Base-by-base conservation (phyloP, 2,329 filamentous ascomycete species). In the Talaromyces islandicus region DNA sequence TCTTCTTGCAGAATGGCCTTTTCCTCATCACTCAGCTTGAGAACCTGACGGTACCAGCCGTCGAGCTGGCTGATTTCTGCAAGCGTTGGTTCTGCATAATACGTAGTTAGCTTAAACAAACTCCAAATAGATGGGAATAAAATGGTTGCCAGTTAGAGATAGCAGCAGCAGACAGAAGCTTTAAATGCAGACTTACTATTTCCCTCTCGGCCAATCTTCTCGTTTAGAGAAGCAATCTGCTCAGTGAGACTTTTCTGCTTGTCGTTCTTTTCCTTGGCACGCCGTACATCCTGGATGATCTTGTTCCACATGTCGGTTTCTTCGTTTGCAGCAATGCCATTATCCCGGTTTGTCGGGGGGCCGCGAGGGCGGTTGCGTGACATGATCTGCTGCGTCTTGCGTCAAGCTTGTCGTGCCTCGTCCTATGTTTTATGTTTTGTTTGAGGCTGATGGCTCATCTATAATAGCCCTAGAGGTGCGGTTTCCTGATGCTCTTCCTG, bases 11-110 rank as follows among this genome's bases (percentile, higher is more conserved):
- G 72, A 35, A 81, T 79, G 21, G 75, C 74, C 63, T 75, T 75
- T 64, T 81, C 79, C 50, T 80, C 77, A 61, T 81, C 79, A 54
- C 77, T 76, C 48, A 80, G 70, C 63, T 78, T 79, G 57, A 76
- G 67, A 56, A 77, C 74, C 62, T 79, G 76, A 52, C 79, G 75
- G 62, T 80, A 78, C 53, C 78, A 73, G 53, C 66, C 70, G 62
- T 80, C 77, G 21, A 81, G 72, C 56, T 77, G 72, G 46, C 77
- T 75, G 51, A 78, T 73, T 60, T 79, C 75, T 11, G 63, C 66
- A 48, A 77, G 66, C 4, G 71, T 73, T 7, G 74, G 73, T 61
- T 68, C 74, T 77, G 53, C 24, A 10, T 12, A 10, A n/a, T n/a
- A n/a, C n/a, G n/a, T 19, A 7, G 21, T 59, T 51, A 59, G 52